Evolutionary conservation across 371 early-diverging fungal genomes (phyloP).

Genomic region (Mortierella sp.): DNA sequence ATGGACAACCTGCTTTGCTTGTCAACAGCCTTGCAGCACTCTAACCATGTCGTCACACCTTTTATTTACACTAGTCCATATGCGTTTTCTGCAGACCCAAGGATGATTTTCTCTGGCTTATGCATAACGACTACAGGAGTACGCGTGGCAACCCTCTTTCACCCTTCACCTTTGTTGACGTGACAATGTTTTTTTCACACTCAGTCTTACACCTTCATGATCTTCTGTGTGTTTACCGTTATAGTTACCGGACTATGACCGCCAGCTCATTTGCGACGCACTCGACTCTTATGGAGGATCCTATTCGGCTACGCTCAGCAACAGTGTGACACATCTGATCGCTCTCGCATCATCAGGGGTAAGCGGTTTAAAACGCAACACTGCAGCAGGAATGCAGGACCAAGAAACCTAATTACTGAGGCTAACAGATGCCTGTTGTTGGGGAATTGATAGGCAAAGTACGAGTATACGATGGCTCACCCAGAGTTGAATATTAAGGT

Average conservation of each 20-base stretch:
- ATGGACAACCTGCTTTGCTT: neutral
- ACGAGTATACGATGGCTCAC: slow-evolving; percentile 62
- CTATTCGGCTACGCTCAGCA: slow-evolving; percentile 57
- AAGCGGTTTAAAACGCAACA: slow-evolving; percentile 22
- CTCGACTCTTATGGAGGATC: slow-evolving; percentile 72
- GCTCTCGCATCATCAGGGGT: slow-evolving; percentile 64
- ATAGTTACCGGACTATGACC: slow-evolving; percentile 66
- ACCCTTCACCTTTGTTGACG: neutral
- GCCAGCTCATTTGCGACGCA: slow-evolving; percentile 62
- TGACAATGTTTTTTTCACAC: neutral
- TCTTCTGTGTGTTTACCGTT: neutral
- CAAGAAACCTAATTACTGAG: neutral
- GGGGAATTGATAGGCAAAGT: slow-evolving; percentile 58
- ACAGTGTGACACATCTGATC: slow-evolving; percentile 75
- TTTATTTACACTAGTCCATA: slow-evolving; percentile 52
- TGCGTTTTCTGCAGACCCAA: slow-evolving; percentile 67
- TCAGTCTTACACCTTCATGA: neutral
- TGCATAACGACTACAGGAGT: slow-evolving; percentile 66
- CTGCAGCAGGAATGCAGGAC: neutral
- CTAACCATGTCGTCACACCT: neutral
- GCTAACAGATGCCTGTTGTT: neutral
- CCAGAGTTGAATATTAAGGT: slow-evolving; percentile 66
- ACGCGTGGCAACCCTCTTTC: slow-evolving; percentile 11
- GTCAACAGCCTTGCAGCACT: too few relatives aligned
- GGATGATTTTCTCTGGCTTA: slow-evolving; percentile 70